Conservation (phyloP, 139 green algal species). For the Coelastrella sp. region DNA sequence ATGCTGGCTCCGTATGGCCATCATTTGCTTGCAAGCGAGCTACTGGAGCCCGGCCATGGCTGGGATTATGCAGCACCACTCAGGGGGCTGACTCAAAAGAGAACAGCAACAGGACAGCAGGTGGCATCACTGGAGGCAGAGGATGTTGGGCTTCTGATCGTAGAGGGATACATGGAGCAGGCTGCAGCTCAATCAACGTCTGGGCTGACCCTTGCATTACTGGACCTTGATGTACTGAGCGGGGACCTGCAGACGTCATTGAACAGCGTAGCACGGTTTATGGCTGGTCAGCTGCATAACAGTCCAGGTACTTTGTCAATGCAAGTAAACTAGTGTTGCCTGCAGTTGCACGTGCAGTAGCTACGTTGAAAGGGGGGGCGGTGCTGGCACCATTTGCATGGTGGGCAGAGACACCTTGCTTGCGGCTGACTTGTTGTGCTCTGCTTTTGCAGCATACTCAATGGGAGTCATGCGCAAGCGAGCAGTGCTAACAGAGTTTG, state of each 20-base stretch:
- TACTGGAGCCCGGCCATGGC: constrained; percentile 64
- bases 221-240: neutral
- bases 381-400: too few species aligned
- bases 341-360: too few species aligned
- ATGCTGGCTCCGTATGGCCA: constrained; percentile 36
- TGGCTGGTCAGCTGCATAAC: neutral
- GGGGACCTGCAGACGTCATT: neutral
- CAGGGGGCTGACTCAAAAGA: neutral
- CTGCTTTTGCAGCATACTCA: constrained; percentile 5
- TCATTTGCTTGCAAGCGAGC: constrained; percentile 51
- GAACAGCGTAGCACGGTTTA: neutral
- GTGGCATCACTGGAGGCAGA: neutral
- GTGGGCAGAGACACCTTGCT: too few species aligned
- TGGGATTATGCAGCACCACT: constrained; percentile 59
- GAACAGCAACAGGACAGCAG: neutral
- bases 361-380: too few species aligned
- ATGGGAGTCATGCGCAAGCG: constrained; percentile 48
- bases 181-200: neutral
- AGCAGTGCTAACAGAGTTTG: constrained; percentile 23
- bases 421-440: neutral
- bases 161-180: constrained; percentile 16
- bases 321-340: too few species aligned
- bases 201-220: constrained; percentile 13
- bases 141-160: neutral
- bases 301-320: constrained; percentile 18